Evolutionary conservation across 257 asterid species (phyloP), one percentile per base, ranked within the genome.

Genomic region (Eustoma russellianum): DNA sequence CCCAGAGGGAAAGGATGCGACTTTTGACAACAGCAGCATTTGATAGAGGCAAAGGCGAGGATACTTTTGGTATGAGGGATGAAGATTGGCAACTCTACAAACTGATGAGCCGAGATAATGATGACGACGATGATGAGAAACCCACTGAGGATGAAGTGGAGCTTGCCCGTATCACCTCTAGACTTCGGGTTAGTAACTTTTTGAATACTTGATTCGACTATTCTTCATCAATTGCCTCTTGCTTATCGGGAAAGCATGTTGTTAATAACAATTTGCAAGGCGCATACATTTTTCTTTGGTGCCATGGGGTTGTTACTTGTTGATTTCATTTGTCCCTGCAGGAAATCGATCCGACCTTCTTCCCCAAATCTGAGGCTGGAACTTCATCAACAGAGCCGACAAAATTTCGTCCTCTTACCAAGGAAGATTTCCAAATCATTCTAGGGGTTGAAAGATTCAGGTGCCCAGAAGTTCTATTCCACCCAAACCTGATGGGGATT

Each of bases 51-150:
- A 92, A 92, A 68, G 98, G 97, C 53, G 98, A 92, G 80, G 98
- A 92, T 61, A 87, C 98, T 60, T 91, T 92, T 53, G 98, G 98
- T 40, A 68, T 79, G 28, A 88, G 53, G 68, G 98, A 92, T 60
- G 98, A 92, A 67, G 98, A 92, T 68, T 92, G 98, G 98, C 94
- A 87, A 70, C 96, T 92, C 41, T 92, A 92, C 87, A 92, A 92
- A 80, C 81, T 80, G 51, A 92, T 88, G 98, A 83, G 98, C 64
- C 69, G 68, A 71, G 98, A 81, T 71, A 87, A 87, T 53, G 96
- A 91, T 10, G 98, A 90, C 5, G 97, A 83, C 7, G 98, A 87
- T 6, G 74, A 74, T 17, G 78, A 74, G 52, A 64, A 73, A 63
- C 90, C 78, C 34, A 94, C 77, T 66, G 74, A 69, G 44, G 93